Percentiles rank a stretch among this genome's conserved stretches.
Evolutionary conservation across 2,329 filamentous ascomycete species (phyloP).

Genomic region (Aspergillus floridensis): DNA sequence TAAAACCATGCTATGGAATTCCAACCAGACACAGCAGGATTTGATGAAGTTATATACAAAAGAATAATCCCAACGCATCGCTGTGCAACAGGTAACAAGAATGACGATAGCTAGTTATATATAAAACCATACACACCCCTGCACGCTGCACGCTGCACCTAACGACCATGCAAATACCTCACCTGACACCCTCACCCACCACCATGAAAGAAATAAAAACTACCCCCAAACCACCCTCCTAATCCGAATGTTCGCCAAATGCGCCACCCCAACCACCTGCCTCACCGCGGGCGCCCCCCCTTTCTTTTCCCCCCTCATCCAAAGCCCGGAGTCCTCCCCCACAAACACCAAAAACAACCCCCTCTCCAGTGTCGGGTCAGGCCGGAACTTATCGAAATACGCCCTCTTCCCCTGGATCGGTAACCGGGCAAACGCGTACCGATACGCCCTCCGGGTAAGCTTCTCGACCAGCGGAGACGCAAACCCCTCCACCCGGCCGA

Average conservation of each 20-base stretch:
- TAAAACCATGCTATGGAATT: no score
- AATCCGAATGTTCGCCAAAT: slow-evolving; percentile 42
- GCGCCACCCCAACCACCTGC: slow-evolving; percentile 35
- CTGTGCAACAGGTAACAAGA: no score
- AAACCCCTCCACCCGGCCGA: slow-evolving; percentile 36
- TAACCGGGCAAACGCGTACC: slow-evolving; percentile 31
- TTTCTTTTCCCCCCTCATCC: no score
- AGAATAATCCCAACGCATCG: no score
- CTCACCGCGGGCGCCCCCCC: slow-evolving; percentile 28
- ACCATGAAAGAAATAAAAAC: not conserved
- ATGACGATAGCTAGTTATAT: no score
- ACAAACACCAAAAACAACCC: slow-evolving; percentile 40
- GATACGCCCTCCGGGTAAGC: slow-evolving; percentile 33
- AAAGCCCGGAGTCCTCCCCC: not conserved
- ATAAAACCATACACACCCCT: no score
- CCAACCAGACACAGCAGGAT: no score
- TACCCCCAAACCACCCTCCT: slow-evolving; percentile 18
- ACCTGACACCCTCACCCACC: no score
- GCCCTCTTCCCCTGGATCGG: slow-evolving; percentile 41
- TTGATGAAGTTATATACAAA: no score
- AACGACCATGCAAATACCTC: no score
- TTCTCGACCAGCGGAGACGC: slow-evolving; percentile 21
- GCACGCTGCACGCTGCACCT: no score
- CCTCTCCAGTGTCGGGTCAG: slow-evolving; percentile 32
- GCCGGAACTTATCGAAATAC: slow-evolving; percentile 41